These are phyloP conservation scores for Trichoderma asperellum DNA, from an alignment of 2,329 filamentous ascomycete genomes.

Conservation along the genomic window DNA sequence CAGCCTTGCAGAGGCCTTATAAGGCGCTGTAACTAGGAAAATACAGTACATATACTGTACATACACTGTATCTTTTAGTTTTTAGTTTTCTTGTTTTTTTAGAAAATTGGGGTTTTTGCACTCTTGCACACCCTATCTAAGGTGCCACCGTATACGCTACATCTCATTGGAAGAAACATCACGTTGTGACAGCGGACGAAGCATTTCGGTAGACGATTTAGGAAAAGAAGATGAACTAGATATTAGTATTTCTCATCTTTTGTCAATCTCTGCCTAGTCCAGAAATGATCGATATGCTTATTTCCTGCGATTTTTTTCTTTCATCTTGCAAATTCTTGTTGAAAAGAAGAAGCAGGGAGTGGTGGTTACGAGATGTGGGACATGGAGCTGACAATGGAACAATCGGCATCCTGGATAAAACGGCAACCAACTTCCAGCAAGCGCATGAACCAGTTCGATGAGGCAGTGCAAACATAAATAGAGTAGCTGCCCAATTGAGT, in stretches of 20 bases:
- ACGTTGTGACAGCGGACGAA: background rate
- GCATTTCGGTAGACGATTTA: constrained; percentile 20
- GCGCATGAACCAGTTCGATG: background rate
- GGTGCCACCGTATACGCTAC: no score
- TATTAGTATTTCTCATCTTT: background rate
- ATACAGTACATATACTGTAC: no score
- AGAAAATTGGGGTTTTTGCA: no score
- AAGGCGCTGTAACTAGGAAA: no score
- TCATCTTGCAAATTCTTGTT: background rate
- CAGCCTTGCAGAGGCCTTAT: no score
- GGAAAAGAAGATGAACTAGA: background rate
- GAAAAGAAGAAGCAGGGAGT: background rate
- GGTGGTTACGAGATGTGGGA: background rate
- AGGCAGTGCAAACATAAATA: no score
- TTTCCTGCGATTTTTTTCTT: background rate
- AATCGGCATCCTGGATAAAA: background rate
- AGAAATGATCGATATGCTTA: background rate
- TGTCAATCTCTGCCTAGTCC: background rate
- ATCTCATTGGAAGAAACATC: constrained; percentile 16
- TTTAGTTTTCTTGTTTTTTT: no score
- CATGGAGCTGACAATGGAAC: background rate
- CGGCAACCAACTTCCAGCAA: background rate
- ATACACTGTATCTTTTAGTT: no score
- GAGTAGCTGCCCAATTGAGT: background rate
- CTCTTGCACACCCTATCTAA: no score